phyloP scores from a whole-genome alignment of 352 stramenopile genomes.

The Globisporangium rhizosaccharum region DNA sequence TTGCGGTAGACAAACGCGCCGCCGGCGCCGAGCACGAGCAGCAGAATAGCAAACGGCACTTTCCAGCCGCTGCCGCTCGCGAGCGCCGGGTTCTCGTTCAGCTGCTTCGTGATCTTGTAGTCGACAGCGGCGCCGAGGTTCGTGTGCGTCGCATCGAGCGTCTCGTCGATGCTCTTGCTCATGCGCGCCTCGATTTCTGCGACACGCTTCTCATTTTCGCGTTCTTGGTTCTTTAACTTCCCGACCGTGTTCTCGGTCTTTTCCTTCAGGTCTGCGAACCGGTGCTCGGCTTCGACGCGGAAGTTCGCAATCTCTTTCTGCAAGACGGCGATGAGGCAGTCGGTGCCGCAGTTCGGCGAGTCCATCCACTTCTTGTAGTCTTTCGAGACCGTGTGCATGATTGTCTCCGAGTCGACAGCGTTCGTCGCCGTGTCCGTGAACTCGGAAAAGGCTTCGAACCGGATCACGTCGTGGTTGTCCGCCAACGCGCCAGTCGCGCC shows the following conservation, averaged over 20 bases:
- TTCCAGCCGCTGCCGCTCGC: constrained; percentile 61
- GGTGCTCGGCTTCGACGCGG: constrained; percentile 74
- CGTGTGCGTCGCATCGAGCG: constrained; percentile 52
- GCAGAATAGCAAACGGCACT: constrained; percentile 68
- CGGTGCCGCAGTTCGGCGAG: constrained; percentile 64
- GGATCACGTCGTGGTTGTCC: constrained; percentile 85
- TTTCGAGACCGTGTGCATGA: constrained; percentile 81
- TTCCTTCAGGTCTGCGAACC: constrained; percentile 80
- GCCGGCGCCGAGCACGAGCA: constrained; percentile 45
- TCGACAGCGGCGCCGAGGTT: constrained; percentile 58
- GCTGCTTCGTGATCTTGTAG: constrained; percentile 71
- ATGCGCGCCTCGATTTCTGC: constrained; percentile 66
- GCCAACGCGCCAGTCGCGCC: constrained; percentile 69
- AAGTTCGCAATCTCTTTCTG: constrained; percentile 80
- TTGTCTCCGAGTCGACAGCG: constrained; percentile 52
- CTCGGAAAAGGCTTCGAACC: constrained; percentile 66
- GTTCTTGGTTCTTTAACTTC: constrained; percentile 73
- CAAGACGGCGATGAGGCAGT: constrained; percentile 73
- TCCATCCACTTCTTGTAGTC: constrained; percentile 83
- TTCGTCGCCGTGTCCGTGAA: constrained; percentile 37
- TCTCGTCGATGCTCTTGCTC: constrained; percentile 51
- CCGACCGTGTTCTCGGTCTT: constrained; percentile 78
- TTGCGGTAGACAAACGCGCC: constrained; percentile 70
- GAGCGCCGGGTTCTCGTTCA: constrained; percentile 63
- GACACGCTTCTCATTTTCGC: constrained; percentile 70